Evolutionary conservation across 768 basidiomycete species (phyloP).

Genomic region (Pleurotus cornucopiae): DNA sequence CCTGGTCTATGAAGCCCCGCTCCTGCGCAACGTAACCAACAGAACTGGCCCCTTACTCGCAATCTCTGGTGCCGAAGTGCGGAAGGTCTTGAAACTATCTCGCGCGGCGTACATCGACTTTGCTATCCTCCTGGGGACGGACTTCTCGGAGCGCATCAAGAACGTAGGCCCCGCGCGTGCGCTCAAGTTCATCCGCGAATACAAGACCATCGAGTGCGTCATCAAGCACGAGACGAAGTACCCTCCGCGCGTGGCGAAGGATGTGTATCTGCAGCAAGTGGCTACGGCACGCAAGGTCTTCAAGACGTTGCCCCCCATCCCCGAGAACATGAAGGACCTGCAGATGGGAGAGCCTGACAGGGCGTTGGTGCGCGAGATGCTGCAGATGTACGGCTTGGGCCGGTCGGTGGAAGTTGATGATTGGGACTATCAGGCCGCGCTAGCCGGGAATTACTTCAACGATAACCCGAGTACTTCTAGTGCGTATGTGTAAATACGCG

Average conservation of each 20-base stretch:
- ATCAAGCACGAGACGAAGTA: constrained; percentile 49
- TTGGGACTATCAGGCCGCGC: constrained; percentile 40
- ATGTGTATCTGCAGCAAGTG: constrained; percentile 63
- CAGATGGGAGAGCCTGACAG: constrained; percentile 35
- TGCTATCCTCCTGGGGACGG: constrained; percentile 82
- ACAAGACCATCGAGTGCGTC: constrained; percentile 72
- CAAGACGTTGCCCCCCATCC: constrained; percentile 58
- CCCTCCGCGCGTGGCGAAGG: constrained; percentile 38
- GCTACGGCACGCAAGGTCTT: constrained; percentile 61
- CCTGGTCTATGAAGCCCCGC: constrained; percentile 74
- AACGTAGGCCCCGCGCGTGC: constrained; percentile 78
- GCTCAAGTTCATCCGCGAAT: constrained; percentile 65
- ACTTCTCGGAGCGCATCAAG: constrained; percentile 83
- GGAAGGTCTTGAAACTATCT: constrained; percentile 51
- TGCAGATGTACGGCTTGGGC: constrained; percentile 49
- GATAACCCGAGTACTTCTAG: constrained; percentile 43
- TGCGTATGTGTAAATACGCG: no score
- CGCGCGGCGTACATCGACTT: constrained; percentile 73
- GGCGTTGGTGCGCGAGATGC: constrained; percentile 34
- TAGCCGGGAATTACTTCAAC: constrained; percentile 62
- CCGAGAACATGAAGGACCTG: constrained; percentile 31
- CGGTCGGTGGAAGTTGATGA: constrained; percentile 29
- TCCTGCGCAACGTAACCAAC: constrained; percentile 73
- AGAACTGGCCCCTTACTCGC: constrained; percentile 54
- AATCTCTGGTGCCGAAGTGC: constrained; percentile 63